Conservation (phyloP, 345 rosid genomes). For the Eucalyptus cladocalyx region DNA sequence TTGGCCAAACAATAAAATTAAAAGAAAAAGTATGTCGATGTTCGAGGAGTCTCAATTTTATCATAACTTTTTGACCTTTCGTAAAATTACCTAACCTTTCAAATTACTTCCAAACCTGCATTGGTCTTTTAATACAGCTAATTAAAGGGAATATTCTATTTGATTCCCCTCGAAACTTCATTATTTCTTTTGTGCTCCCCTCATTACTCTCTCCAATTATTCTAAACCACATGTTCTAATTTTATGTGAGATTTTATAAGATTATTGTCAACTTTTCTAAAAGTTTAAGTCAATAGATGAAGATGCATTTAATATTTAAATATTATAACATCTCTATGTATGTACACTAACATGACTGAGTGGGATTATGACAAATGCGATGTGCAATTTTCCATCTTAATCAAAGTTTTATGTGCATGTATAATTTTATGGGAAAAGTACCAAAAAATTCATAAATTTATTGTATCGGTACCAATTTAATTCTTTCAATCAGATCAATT, state of each 20-base stretch:
- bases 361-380: neutral
- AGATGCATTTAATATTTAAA: fast-evolving
- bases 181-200: neutral
- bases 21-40: neutral
- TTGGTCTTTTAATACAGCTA: neutral
- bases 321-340: neutral
- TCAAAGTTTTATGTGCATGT: neutral
- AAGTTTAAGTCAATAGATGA: no score
- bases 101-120: neutral
- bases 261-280: neutral
- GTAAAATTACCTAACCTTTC: neutral
- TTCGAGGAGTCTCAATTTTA: neutral
- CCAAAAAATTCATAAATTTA: no score
- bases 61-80: neutral
- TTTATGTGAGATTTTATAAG: no score
- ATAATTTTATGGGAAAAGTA: neutral
- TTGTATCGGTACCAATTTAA: no score
- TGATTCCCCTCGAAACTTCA: neutral
- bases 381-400: neutral
- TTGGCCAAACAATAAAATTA: neutral
- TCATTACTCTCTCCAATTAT: neutral
- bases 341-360: neutral
- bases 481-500: neutral
- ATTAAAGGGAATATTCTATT: neutral
- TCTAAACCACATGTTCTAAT: neutral